Evolutionary conservation across 305 asterid species (phyloP).

Genomic region (Fraxinus ornus): DNA sequence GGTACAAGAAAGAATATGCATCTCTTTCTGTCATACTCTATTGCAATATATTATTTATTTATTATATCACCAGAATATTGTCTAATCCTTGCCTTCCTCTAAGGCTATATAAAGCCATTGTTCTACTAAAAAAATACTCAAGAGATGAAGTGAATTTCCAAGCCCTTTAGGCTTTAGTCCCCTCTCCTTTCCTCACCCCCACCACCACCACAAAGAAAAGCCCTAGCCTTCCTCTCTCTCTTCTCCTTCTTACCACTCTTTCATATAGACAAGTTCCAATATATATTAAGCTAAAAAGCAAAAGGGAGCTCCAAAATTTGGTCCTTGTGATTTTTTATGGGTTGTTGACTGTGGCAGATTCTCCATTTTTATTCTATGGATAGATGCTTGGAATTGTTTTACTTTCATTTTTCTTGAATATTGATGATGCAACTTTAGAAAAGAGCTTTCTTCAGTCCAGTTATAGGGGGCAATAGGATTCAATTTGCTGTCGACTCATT

Average conservation of each 20-base stretch:
- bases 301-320: not conserved
- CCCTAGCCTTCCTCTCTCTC: not conserved
- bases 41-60: constrained; percentile 2
- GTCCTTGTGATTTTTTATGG: not conserved
- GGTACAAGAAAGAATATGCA: constrained; percentile 29
- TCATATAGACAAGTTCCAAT: not conserved
- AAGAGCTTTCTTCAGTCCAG: constrained; percentile 99
- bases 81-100: constrained; percentile 31
- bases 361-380: not conserved
- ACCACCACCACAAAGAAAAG: not conserved
- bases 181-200: not conserved
- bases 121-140: not conserved
- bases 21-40: constrained; percentile 9
- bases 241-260: not conserved
- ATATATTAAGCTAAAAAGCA: not conserved
- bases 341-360: not conserved
- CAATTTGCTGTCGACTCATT: constrained; percentile 97
- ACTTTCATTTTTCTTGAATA: not conserved
- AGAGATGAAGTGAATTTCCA: constrained; percentile 5
- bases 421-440: constrained; percentile 7
- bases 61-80: constrained; percentile 22
- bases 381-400: not conserved
- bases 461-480: constrained; percentile 57
- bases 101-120: constrained; percentile 49
- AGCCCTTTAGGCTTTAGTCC: not conserved